Base-by-base conservation (phyloP, 2,329 filamentous ascomycete species). In the Xylariaceae sp. region DNA sequence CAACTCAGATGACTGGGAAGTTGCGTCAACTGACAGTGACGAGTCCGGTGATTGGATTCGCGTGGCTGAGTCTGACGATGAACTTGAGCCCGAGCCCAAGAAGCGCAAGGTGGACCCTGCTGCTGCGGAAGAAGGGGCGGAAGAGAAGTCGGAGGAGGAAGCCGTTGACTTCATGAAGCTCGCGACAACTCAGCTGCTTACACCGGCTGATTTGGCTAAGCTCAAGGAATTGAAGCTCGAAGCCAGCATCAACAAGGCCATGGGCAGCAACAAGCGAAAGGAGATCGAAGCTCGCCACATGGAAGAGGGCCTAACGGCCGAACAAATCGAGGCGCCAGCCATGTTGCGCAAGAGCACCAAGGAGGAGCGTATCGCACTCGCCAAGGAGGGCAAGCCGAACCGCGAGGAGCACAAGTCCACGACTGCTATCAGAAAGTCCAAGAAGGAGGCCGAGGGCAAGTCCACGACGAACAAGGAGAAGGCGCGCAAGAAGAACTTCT, bases 381-480 rank as follows among this genome's bases (percentile, higher is more conserved):
- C 92, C 1, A 88, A 85, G 71, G 92, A 92, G 67, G 90, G 91
- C 71, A 90, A 92, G 76, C 87, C 88, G 0, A 85, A 86, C 50
- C 85, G 88, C 35, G 80, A 85, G 54, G 87, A 94, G 73, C 92
- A 96, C 78, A 92, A 93, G 78, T 89, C 86, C 64, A 94, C 90
- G 56, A 87, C 90, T 64, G 92, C 92, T 13, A 87, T 90, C 72
- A 82, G 89, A 69, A 90, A 91, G 80, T 86, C 90, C 73, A 90
- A 92, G 81, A 96, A 96, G 83, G 85, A 88, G 69, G 82, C 86
- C 1, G 85, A 92, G 76, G 94, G 94, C 70, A 97, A 97, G 86
- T 96, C 90, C 73, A 92, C 91, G 44, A 97, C 93, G 66, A 99
- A 99, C 77, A 90, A 89, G 78, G 94, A 99, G 80, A 99, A 99